Percentiles rank a stretch among this genome's conserved stretches.
phyloP scores from a whole-genome alignment of 495 filamentous ascomycete species.

The Coniosporium apollinis region DNA sequence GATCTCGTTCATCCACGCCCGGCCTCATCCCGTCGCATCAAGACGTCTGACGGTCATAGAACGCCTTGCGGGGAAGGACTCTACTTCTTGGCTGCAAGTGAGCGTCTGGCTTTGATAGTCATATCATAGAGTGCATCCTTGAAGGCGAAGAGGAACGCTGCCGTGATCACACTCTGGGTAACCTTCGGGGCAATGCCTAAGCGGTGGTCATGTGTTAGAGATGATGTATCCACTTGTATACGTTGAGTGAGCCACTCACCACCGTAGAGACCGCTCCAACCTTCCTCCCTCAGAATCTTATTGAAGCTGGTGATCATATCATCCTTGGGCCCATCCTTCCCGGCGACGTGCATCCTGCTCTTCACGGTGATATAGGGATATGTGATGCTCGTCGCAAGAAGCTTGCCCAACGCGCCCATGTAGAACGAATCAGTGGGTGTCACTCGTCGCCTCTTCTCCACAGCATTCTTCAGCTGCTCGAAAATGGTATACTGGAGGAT shows the following conservation, averaged over 20 bases:
- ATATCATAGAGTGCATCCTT: slow-evolving; percentile 71
- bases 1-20: too few species aligned
- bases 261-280: slow-evolving; percentile 78
- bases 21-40: too few species aligned
- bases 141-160: slow-evolving; percentile 93
- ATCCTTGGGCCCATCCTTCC: slow-evolving; percentile 41
- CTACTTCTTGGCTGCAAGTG: slow-evolving; percentile 25
- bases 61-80: too few species aligned
- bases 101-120: slow-evolving; percentile 38
- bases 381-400: slow-evolving; percentile 81
- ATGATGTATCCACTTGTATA: not conserved
- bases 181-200: slow-evolving; percentile 86
- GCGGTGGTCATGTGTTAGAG: not conserved
- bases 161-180: slow-evolving; percentile 88
- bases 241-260: slow-evolving; percentile 36
- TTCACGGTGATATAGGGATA: slow-evolving; percentile 99
- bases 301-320: slow-evolving; percentile 55
- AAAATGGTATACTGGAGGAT: slow-evolving; percentile 98
- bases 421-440: slow-evolving; percentile 79
- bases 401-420: slow-evolving; percentile 81
- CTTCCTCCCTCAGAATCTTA: slow-evolving; percentile 72
- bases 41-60: too few species aligned
- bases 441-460: slow-evolving; percentile 50
- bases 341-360: slow-evolving; percentile 86
- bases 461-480: slow-evolving; percentile 76